Percentiles rank a stretch among this genome's conserved stretches.
These are phyloP conservation scores for Heritiera fomes DNA, from an alignment of 345 rosid genomes.

Conservation along the genomic window DNA sequence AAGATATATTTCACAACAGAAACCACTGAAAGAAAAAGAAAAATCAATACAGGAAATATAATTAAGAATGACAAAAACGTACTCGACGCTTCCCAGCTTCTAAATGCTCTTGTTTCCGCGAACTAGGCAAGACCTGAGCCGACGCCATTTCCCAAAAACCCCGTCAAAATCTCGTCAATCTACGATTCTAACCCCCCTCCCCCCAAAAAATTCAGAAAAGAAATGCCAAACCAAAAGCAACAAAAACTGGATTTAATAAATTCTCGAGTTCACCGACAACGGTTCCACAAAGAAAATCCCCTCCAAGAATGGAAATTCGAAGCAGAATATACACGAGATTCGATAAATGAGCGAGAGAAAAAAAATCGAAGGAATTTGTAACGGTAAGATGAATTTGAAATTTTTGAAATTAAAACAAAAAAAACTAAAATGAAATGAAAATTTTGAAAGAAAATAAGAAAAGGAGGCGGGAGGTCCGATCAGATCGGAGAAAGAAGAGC, in stretches of 20 bases:
- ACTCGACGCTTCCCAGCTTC: constrained; percentile 97
- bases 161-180: constrained; percentile 28
- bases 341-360: background rate
- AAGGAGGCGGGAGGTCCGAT: constrained; percentile 17
- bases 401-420: background rate
- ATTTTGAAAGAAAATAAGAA: background rate
- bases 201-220: constrained; percentile 13
- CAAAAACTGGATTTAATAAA: constrained; percentile 2
- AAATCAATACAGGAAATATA: background rate
- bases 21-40: constrained; percentile 11
- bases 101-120: constrained; percentile 77
- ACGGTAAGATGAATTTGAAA: background rate
- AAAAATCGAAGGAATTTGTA: background rate
- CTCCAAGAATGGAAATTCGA: background rate
- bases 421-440: background rate
- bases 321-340: constrained; percentile 10
- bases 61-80: background rate
- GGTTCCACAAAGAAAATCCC: background rate
- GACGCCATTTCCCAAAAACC: constrained; percentile 67
- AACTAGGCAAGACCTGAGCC: constrained; percentile 77
- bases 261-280: background rate
- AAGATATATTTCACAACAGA: background rate
- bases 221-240: constrained; percentile 1
- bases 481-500: constrained; percentile 20
- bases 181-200: constrained; percentile 3